Evolutionary conservation across 768 basidiomycete genomes (phyloP).

Genomic region (Tulasnella sp.): DNA sequence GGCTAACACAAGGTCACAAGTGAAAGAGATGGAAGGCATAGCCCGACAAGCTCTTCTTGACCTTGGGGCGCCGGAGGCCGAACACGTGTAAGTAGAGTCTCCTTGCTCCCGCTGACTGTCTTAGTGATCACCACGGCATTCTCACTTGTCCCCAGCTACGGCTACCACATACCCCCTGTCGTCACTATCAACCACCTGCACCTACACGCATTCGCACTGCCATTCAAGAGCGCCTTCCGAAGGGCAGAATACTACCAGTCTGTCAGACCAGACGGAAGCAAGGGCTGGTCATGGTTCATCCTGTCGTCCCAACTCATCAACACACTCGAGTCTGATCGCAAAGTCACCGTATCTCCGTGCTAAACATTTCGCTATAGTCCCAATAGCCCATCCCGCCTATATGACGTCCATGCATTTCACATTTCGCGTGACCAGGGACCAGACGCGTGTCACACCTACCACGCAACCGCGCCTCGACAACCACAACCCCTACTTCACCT

Average conservation of each 20-base stretch:
- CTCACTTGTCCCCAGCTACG: constrained; percentile 43
- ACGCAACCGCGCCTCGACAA: too few relatives aligned
- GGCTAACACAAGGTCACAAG: constrained; percentile 30
- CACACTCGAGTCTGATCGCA: neutral
- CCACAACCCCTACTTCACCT: too few relatives aligned
- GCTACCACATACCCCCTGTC: constrained; percentile 74
- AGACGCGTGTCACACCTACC: too few relatives aligned
- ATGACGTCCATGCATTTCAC: too few relatives aligned
- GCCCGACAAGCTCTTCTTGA: constrained; percentile 43
- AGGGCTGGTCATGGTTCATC: constrained; percentile 61
- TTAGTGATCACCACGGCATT: neutral
- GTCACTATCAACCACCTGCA: constrained; percentile 62
- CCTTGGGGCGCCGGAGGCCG: constrained; percentile 29
- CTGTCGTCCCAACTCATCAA: neutral
- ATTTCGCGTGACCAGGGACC: too few relatives aligned
- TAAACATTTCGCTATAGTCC: too few relatives aligned
- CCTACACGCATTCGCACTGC: constrained; percentile 57
- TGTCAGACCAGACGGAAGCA: constrained; percentile 26
- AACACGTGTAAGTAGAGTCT: constrained; percentile 28
- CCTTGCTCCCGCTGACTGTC: constrained; percentile 7
- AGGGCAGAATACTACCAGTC: constrained; percentile 39
- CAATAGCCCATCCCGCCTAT: too few relatives aligned
- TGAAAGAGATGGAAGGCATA: constrained; percentile 36
- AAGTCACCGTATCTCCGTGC: neutral
- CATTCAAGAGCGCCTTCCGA: constrained; percentile 37